Evolutionary conservation across 2,329 filamentous ascomycete genomes (phyloP).

Genomic region (Fusarium sp.): DNA sequence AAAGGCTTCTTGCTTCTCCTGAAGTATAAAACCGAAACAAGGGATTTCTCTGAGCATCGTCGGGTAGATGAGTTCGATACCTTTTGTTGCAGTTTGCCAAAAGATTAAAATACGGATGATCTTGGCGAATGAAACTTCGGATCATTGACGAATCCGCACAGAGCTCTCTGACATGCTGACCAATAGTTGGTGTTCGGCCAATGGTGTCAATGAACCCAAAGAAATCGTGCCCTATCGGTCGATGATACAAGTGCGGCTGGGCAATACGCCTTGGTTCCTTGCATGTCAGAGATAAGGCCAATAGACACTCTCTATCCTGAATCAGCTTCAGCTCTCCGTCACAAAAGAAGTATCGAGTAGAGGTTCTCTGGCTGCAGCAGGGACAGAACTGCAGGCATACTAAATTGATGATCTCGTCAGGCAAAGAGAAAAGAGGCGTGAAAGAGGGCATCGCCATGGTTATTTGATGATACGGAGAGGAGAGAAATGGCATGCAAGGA

Average conservation of each 20-base stretch:
- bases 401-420: not conserved
- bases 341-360: not conserved
- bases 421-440: not conserved
- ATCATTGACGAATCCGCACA: not conserved
- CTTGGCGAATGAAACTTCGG: too few species aligned
- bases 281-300: not conserved
- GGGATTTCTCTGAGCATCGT: too few species aligned
- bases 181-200: not conserved
- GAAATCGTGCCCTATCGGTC: not conserved
- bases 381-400: not conserved
- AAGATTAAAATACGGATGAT: too few species aligned
- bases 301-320: not conserved
- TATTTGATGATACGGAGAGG: not conserved
- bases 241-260: not conserved
- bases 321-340: accelerated
- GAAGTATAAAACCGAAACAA: too few species aligned
- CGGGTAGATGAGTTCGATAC: too few species aligned
- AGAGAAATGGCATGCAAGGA: not conserved
- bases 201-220: not conserved
- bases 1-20: too few species aligned
- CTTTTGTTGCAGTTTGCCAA: too few species aligned
- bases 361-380: not conserved
- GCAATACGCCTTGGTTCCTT: not conserved
- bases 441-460: not conserved
- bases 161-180: not conserved